Conservation (phyloP, 1,139 yeast species). For the Suhomyces terraborum region DNA sequence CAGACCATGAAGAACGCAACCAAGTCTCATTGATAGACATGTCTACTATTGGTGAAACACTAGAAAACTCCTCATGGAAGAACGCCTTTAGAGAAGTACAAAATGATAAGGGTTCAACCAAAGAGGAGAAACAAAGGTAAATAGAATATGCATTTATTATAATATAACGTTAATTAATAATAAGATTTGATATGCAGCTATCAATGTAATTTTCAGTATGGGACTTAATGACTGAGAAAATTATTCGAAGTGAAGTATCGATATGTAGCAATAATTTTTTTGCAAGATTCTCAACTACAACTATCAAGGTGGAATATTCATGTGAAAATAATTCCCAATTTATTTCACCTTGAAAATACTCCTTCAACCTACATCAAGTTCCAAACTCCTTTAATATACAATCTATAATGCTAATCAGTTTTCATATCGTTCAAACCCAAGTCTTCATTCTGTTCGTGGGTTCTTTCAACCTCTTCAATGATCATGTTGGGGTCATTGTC, state of each 20-base stretch:
- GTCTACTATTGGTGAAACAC: conserved; percentile 27
- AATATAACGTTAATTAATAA: neutral
- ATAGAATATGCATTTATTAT: neutral
- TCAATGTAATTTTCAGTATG: too few species aligned
- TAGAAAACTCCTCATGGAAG: conserved; percentile 33
- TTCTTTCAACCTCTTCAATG: conserved; percentile 86
- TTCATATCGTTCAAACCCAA: conserved; percentile 86
- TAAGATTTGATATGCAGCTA: neutral
- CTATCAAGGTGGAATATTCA: too few species aligned
- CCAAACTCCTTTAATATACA: conserved; percentile 3
- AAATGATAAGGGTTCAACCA: conserved; percentile 8
- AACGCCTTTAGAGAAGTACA: conserved; percentile 27
- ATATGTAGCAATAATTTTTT: too few species aligned
- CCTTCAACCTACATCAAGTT: too few species aligned
- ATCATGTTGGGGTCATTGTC: conserved; percentile 96
- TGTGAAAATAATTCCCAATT: too few species aligned
- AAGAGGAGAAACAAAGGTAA: neutral
- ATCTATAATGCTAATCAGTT: conserved; percentile 19
- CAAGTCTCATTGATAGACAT: conserved; percentile 27
- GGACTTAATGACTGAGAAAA: too few species aligned
- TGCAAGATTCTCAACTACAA: too few species aligned
- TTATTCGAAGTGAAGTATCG: too few species aligned
- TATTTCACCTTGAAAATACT: too few species aligned
- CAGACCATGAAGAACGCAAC: conserved; percentile 11
- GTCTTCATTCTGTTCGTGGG: conserved; percentile 84